Evolutionary conservation across 2,329 filamentous ascomycete genomes (phyloP).

Genomic region (Botrytis byssoidea): DNA sequence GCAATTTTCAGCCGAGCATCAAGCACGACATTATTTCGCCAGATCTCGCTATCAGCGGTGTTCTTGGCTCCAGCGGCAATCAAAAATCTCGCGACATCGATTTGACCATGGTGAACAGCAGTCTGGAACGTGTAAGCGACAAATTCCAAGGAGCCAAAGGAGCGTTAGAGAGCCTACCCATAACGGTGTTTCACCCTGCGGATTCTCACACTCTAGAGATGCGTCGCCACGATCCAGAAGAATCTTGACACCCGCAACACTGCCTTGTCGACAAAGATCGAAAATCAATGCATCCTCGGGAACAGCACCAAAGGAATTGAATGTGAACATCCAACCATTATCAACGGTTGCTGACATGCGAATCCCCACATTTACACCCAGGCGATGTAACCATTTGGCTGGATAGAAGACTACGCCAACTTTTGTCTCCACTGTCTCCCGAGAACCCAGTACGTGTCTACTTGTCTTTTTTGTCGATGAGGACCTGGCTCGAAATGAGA

Average conservation of each 20-base stretch:
- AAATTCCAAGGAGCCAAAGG: too few relatives aligned
- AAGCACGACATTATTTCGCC: neutral
- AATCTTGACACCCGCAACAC: slow-evolving; percentile 14
- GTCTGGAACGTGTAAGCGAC: neutral
- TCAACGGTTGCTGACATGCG: neutral
- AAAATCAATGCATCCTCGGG: slow-evolving; percentile 9
- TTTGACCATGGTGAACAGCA: neutral
- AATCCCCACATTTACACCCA: neutral
- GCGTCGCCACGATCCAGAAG: slow-evolving; percentile 8
- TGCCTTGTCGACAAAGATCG: slow-evolving; percentile 9
- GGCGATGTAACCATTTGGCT: neutral
- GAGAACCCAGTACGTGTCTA: neutral
- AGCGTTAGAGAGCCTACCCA: neutral
- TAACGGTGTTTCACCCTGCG: neutral
- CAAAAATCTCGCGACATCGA: neutral
- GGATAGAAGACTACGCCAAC: neutral
- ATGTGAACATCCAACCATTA: slow-evolving; percentile 3
- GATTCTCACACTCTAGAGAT: neutral
- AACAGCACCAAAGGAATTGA: neutral
- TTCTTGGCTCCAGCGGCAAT: neutral
- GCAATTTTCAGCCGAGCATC: neutral
- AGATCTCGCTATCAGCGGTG: neutral
- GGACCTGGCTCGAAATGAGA: neutral
- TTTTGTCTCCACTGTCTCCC: neutral
- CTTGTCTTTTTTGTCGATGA: neutral